Conservation (phyloP, 331 rosid species). For the Malus hybrid region DNA sequence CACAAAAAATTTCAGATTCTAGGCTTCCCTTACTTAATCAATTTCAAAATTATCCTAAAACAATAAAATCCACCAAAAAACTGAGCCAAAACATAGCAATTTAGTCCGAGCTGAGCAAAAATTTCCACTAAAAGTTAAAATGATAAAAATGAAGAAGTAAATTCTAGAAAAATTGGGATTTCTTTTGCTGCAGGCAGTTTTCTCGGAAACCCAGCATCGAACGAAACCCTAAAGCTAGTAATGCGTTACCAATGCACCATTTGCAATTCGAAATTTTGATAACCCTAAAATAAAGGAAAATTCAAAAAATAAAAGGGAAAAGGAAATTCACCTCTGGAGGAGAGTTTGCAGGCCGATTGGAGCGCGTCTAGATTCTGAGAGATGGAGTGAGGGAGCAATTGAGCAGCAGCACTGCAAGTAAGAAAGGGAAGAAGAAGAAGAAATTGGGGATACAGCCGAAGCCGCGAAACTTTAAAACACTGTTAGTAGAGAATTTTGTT, state of each 20-base stretch:
- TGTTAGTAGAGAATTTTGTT: neutral
- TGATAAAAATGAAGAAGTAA: neutral
- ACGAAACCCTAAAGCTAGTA: neutral
- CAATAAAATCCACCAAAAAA: neutral
- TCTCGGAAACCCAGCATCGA: neutral
- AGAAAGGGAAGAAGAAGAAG: slow-evolving; percentile 8
- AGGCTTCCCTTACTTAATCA: neutral
- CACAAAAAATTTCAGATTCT: neutral
- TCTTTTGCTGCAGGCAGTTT: slow-evolving; percentile 12
- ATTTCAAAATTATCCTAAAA: neutral
- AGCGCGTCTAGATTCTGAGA: slow-evolving; percentile 6
- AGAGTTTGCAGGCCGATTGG: slow-evolving; percentile 34
- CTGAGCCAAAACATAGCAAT: neutral
- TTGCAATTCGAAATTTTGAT: neutral
- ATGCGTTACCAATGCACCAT: neutral
- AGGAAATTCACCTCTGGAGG: slow-evolving; percentile 13
- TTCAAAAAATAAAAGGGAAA: neutral
- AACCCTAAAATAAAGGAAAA: slow-evolving; percentile 7
- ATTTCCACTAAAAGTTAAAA: neutral
- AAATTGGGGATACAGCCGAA: slow-evolving; percentile 39
- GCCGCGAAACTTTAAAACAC: slow-evolving; percentile 85
- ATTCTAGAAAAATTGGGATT: neutral
- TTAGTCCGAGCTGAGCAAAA: neutral
- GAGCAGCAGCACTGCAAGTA: neutral
- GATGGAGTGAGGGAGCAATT: slow-evolving; percentile 14